phyloP scores from a whole-genome alignment of 1,139 yeast species.

The Zygosaccharomyces pseudobailii region DNA sequence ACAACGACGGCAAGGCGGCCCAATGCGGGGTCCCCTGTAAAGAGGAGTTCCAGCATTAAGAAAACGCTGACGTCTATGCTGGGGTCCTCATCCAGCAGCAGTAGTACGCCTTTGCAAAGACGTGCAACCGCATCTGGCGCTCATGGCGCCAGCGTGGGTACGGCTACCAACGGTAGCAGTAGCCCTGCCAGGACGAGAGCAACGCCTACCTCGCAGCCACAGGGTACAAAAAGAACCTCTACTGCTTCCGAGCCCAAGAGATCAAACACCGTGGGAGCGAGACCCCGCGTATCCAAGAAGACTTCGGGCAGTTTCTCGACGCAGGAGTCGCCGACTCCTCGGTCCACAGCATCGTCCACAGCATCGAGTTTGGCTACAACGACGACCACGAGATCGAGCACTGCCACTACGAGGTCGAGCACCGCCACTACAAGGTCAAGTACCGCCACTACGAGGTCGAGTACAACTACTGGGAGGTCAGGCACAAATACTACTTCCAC shows the following conservation, averaged over 20 bases:
- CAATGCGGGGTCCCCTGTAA: background rate
- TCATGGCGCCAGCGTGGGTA: background rate
- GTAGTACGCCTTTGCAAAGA: background rate
- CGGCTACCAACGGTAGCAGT: background rate
- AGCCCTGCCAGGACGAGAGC: background rate
- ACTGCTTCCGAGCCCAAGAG: background rate
- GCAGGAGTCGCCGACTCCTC: background rate
- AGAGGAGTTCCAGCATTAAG: slow-evolving; percentile 21
- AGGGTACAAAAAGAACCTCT: background rate
- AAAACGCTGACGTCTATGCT: slow-evolving; percentile 24
- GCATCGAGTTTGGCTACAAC: slow-evolving; percentile 4
- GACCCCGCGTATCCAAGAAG: slow-evolving; percentile 4
- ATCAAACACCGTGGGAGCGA: background rate
- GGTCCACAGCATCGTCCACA: background rate
- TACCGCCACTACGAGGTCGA: background rate
- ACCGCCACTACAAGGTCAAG: background rate
- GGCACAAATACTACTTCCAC: slow-evolving; percentile 4
- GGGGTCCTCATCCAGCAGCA: background rate
- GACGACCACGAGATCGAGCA: background rate
- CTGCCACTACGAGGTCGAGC: background rate
- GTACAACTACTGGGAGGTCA: background rate
- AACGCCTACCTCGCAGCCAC: background rate
- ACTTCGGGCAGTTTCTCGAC: background rate
- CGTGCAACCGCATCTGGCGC: background rate
- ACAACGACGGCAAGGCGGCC: background rate